Evolutionary conservation across 2,329 filamentous ascomycete genomes (phyloP), one percentile per base, ranked within the genome.

Genomic region (Arthrobotrys iridis): DNA sequence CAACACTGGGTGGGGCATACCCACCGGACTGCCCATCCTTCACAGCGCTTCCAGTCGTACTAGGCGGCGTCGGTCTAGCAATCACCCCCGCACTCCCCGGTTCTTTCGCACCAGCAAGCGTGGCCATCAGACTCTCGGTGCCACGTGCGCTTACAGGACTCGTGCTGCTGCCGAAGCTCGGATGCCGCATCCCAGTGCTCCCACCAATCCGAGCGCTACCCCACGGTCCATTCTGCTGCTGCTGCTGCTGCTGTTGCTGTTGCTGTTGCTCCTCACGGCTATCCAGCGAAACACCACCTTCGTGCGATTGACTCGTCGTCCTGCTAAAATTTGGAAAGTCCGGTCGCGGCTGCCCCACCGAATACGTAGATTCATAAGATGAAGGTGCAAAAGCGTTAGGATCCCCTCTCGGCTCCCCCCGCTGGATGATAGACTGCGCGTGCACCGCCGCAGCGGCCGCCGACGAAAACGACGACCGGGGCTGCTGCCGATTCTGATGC

Each of bases 111-210:
- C 57, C 68, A 41, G 63, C 71, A 45, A 75, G 24, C 20, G 66
- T 62, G 30, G 72, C 72, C 59, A 76, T 70, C 43, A 76, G 48
- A 48, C 65, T 76, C 43, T 76, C 72, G 26, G 33, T 46, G 50
- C 65, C 65, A 71, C 64, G 72, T 66, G 66, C 72, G 41, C 72
- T 76, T 26, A 76, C 72, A 40, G 72, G 72, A 64, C 72, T 76
- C 52, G 72, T 71, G 58, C 65, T 71, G 33, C 72, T 76, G 4
- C 72, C 72, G 40, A 76, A 76, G 35, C 72, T 76, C 18, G 65
- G 43, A 62, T 76, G 72, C 63, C 72, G 62, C 65, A 76, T 71
- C 22, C 72, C 66, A 24, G 65, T 76, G 35, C 72, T 76, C 26
- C 72, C 72, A 35, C 66, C 59, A 62, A 76, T 76, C 43, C 71